Evolutionary conservation across 2,329 filamentous ascomycete species (phyloP), one percentile per base, ranked within the genome.

Genomic region (Exophiala sp.): DNA sequence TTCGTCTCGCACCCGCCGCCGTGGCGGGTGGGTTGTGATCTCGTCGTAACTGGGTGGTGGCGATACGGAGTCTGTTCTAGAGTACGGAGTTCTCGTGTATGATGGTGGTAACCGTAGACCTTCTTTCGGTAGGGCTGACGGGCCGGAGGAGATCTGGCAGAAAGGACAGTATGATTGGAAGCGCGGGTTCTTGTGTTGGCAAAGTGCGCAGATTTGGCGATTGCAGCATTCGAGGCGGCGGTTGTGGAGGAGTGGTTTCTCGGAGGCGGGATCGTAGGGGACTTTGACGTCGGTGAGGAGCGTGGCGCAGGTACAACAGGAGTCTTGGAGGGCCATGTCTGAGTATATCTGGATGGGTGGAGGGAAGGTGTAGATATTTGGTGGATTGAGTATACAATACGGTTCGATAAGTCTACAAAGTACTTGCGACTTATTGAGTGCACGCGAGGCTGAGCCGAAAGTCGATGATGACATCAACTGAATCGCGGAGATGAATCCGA

Each of bases 91-190:
- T 33, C 50, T 55, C 33, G 62, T 57, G 44, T 69, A 69, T 1
- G 66, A 60, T 20, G 67, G 67, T n/a, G 62, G 65, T 9, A 65
- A 48, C 65, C 78, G 80, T 20, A 89, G 76, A 9, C 85, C 83
- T 12, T 61, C 70, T 84, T 83, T 1, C 83, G 65, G 80, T 44
- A 84, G 76, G 3, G 84, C 69, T 6, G 81, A 82, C 2, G 84
- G 82, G 3, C 71, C 73, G 41, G 75, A 79, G 4, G 85, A 84
- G 62, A 89, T 80, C 70, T 92, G 89, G 68, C 89, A 94, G 69
- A 87, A 92, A 0, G 88, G 88, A 70, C 81, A 84, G 61, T 84
- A 84, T 35, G 76, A 73, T 49, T 79, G 78, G 70, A 89, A 91
- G 38, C 87, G 83, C 29, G 77, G 73, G 66, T 90, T 90, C 43